phyloP scores from a whole-genome alignment of 805 yeast species.

The Cyberlindnera euphorbiiphila region DNA sequence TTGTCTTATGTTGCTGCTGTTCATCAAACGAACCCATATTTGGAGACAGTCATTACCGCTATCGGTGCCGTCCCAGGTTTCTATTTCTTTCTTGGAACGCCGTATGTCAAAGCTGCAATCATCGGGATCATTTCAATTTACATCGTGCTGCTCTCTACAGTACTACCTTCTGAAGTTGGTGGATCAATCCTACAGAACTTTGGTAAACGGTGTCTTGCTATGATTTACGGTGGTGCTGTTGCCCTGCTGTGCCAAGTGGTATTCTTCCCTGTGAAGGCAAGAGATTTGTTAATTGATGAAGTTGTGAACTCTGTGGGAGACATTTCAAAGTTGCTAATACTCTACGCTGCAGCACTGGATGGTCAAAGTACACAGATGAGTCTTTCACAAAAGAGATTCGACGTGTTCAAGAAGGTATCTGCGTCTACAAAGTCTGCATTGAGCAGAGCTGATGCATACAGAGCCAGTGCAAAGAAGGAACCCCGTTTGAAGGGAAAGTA shows the following conservation, averaged over 20 bases:
- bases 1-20: conserved; percentile 42
- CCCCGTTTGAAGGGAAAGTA: conserved; percentile 47
- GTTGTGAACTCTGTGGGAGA: conserved; percentile 38
- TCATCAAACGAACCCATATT: conserved; percentile 36
- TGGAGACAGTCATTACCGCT: conserved; percentile 39
- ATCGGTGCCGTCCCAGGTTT: conserved; percentile 45
- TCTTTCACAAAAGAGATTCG: conserved; percentile 30
- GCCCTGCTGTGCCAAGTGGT: conserved; percentile 43
- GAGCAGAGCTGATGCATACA: conserved; percentile 37
- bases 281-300: conserved; percentile 41
- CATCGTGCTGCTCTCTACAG: conserved; percentile 43
- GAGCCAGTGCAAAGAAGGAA: conserved; percentile 40
- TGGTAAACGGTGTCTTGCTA: conserved; percentile 47
- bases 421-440: conserved; percentile 36
- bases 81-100: conserved; percentile 41
- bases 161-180: conserved; percentile 34
- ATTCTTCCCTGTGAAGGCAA: conserved; percentile 45
- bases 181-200: conserved; percentile 42
- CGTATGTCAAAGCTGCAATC: conserved; percentile 48
- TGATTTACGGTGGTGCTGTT: conserved; percentile 46
- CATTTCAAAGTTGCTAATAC: conserved; percentile 35
- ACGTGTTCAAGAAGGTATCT: conserved; percentile 32
- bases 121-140: conserved; percentile 45
- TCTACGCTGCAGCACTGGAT: conserved; percentile 38
- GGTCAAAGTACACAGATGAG: conserved; percentile 30